Percentiles rank a stretch among this genome's conserved stretches.
Conservation (phyloP, 1,284 basidiomycete genomes). For the Pseudozyma flocculosa region DNA sequence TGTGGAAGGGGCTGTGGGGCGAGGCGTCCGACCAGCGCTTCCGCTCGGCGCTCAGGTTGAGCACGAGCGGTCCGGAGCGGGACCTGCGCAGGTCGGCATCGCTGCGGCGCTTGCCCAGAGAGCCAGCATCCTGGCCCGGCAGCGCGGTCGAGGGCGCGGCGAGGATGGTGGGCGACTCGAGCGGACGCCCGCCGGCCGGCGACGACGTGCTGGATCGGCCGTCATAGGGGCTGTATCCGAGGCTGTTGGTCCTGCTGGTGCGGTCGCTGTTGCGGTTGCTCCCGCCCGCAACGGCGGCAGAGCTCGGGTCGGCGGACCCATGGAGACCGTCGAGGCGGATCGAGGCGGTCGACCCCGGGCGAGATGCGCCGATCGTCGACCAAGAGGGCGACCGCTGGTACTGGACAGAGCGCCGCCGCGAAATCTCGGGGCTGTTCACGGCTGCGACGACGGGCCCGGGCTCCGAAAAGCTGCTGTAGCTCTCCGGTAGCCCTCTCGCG, state of each 20-base stretch:
- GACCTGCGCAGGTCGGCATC: neutral
- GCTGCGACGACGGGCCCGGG: neutral
- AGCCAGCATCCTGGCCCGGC: too few relatives aligned
- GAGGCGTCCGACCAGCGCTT: neutral
- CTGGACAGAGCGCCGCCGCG: neutral
- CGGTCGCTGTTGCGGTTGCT: too few relatives aligned
- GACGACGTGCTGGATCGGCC: neutral
- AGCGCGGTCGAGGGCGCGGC: too few relatives aligned
- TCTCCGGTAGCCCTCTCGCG: neutral
- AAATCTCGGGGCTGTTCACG: neutral
- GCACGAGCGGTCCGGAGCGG: neutral
- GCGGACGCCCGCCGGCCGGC: too few relatives aligned
- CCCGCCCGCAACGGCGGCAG: too few relatives aligned
- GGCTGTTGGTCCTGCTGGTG: too few relatives aligned
- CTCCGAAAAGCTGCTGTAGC: neutral
- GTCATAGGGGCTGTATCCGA: neutral
- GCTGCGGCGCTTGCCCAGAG: neutral
- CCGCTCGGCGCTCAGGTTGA: neutral
- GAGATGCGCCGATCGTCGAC: neutral
- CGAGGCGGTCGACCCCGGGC: neutral
- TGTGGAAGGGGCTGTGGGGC: neutral
- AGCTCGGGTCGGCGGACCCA: too few relatives aligned
- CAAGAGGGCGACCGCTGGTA: conserved; percentile 1
- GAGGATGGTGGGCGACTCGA: too few relatives aligned
- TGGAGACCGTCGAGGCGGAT: neutral